Conservation (phyloP, 1,139 yeast species). For the Suhomyces coccinellae region DNA sequence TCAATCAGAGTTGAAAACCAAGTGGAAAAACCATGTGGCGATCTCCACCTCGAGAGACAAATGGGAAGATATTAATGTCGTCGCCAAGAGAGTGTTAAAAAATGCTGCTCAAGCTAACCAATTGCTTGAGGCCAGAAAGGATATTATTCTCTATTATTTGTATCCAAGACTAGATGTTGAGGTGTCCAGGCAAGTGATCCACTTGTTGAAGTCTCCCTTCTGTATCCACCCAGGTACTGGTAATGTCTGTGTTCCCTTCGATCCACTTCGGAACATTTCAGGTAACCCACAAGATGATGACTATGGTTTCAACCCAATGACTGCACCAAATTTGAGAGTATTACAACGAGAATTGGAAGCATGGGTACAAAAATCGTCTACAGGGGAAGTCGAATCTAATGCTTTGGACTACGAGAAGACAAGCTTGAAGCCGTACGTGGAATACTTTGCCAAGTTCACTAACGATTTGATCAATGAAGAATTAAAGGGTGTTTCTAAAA, state of each 20-base stretch:
- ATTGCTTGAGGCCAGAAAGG: constrained; percentile 77
- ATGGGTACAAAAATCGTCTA: constrained; percentile 35
- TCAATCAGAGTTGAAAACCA: constrained; percentile 50
- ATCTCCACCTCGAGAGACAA: constrained; percentile 47
- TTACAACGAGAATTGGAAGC: constrained; percentile 57
- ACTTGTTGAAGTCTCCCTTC: constrained; percentile 94
- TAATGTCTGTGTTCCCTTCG: constrained; percentile 95
- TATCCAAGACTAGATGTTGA: constrained; percentile 93
- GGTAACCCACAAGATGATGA: constrained; percentile 38
- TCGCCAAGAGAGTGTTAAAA: constrained; percentile 51
- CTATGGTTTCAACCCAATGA: constrained; percentile 71
- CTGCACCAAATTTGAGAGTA: constrained; percentile 72
- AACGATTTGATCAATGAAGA: constrained; percentile 57
- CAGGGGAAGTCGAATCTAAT: constrained; percentile 24
- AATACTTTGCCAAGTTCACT: constrained; percentile 68
- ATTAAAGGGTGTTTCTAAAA: constrained; percentile 40
- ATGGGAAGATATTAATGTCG: constrained; percentile 80
- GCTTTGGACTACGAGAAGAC: constrained; percentile 61
- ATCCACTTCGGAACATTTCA: constrained; percentile 45
- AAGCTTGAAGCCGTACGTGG: constrained; percentile 70
- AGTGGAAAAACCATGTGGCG: constrained; percentile 39
- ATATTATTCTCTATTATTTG: constrained; percentile 73
- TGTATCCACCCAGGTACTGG: constrained; percentile 98
- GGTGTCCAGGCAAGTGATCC: constrained; percentile 87
- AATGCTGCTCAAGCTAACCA: constrained; percentile 39